Evolutionary conservation across 148 eudicot species (phyloP).

Genomic region (Amaranthus palmeri): DNA sequence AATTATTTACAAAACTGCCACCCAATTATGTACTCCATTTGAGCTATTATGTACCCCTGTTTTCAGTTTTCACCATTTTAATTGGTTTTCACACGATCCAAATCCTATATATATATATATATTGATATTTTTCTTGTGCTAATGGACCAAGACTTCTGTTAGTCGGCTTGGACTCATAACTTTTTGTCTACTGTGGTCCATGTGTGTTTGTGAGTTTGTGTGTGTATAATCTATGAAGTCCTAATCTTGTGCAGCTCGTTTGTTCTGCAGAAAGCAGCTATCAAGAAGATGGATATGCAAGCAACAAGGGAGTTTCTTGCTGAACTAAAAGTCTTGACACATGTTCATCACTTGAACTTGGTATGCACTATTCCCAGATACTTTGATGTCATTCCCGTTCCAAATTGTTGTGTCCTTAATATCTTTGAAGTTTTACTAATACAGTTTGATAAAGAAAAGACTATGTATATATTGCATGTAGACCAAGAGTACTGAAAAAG

Average conservation of each 20-base stretch:
- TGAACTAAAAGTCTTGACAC: slow-evolving; percentile 78
- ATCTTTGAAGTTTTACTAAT: not conserved
- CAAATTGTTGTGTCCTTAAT: not conserved
- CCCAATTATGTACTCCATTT: no score
- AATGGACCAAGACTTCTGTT: not conserved
- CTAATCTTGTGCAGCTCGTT: not conserved
- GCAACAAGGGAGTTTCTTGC: slow-evolving; percentile 89
- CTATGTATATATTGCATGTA: no score
- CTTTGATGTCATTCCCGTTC: not conserved
- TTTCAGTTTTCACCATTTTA: no score
- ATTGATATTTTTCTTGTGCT: no score
- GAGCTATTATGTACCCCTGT: no score
- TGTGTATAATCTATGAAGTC: not conserved
- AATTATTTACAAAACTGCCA: no score
- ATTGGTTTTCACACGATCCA: no score
- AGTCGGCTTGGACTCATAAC: not conserved
- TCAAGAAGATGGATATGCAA: slow-evolving; percentile 97
- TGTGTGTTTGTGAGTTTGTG: not conserved
- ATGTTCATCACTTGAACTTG: slow-evolving; percentile 95
- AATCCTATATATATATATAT: no score
- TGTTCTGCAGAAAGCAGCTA: slow-evolving; percentile 72
- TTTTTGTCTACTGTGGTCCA: not conserved
- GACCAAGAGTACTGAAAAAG: no score
- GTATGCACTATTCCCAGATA: slow-evolving; percentile 31
- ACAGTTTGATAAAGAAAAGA: no score